Conservation (phyloP, 2,329 filamentous ascomycete genomes). For the Lachnellula subtilissima region DNA sequence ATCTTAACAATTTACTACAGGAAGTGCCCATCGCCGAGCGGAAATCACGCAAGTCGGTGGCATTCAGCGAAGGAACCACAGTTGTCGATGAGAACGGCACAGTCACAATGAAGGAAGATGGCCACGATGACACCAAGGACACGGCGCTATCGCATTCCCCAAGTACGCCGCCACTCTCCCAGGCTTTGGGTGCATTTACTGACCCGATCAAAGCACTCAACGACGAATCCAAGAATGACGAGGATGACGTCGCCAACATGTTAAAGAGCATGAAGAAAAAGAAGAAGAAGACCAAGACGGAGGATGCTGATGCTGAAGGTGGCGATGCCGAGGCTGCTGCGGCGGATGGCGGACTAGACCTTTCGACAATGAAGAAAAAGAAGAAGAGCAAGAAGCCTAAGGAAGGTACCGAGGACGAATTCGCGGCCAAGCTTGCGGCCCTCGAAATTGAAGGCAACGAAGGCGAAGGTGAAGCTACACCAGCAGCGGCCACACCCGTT, state of each 20-base stretch:
- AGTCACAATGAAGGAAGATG: constrained; percentile 69
- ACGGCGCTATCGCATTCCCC: constrained; percentile 76
- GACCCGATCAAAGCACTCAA: constrained; percentile 38
- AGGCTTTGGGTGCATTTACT: constrained; percentile 52
- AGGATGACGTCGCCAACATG: constrained; percentile 59
- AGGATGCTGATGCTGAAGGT: constrained; percentile 55
- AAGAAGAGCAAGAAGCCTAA: constrained; percentile 35
- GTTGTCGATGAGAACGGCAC: constrained; percentile 88
- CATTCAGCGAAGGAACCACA: constrained; percentile 82
- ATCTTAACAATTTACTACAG: constrained; percentile 20
- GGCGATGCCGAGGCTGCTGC: constrained; percentile 50
- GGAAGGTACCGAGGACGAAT: constrained; percentile 31
- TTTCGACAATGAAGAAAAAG: constrained; percentile 34
- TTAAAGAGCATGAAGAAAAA: constrained; percentile 71
- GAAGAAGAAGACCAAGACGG: constrained; percentile 77
- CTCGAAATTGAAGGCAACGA: constrained; percentile 30
- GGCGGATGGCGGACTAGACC: constrained; percentile 45
- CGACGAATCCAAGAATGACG: constrained; percentile 31
- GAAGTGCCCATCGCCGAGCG: constrained; percentile 40
- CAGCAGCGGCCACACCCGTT: constrained; percentile 20
- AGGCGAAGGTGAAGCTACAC: constrained; percentile 20
- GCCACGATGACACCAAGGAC: constrained; percentile 68
- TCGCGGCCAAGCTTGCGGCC: constrained; percentile 31
- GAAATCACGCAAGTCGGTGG: constrained; percentile 87
- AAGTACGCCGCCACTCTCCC: constrained; percentile 56